Conservation (phyloP, 306 rosid species). For the Alnus glutinosa region DNA sequence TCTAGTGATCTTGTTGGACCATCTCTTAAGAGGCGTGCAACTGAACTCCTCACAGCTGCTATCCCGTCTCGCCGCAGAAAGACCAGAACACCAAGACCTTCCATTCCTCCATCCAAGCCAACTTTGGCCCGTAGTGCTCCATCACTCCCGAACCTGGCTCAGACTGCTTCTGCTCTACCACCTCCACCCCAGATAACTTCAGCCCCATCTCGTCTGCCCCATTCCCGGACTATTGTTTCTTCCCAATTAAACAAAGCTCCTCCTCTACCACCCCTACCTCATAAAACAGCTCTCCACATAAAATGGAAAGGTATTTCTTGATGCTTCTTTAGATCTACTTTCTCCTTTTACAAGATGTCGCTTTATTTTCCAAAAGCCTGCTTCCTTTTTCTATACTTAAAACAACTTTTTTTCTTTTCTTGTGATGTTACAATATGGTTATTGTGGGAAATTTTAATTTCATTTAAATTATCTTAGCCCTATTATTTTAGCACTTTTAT, state of each 20-base stretch:
- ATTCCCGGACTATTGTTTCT: background rate
- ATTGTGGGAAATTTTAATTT: no score
- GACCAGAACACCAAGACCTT: background rate
- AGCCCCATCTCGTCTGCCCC: background rate
- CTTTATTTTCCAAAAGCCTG: background rate
- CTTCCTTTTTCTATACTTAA: background rate
- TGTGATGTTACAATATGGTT: no score
- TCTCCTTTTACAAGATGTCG: background rate
- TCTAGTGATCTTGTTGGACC: background rate
- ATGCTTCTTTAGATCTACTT: background rate
- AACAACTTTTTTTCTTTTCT: background rate
- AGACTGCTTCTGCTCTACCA: background rate
- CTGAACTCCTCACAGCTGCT: no score
- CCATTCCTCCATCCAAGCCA: background rate
- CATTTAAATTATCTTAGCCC: background rate
- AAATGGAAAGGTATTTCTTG: background rate
- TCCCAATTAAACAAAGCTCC: no score
- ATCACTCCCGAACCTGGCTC: background rate
- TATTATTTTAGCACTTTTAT: background rate
- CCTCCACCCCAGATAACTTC: constrained; percentile 6
- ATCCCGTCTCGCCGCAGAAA: no score
- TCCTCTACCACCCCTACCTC: no score
- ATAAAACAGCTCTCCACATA: no score
- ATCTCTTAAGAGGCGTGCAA: no score
- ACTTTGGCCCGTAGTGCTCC: background rate